Base-by-base conservation (phyloP, 1,284 basidiomycete genomes). In the Apiotrichum montevideense region DNA sequence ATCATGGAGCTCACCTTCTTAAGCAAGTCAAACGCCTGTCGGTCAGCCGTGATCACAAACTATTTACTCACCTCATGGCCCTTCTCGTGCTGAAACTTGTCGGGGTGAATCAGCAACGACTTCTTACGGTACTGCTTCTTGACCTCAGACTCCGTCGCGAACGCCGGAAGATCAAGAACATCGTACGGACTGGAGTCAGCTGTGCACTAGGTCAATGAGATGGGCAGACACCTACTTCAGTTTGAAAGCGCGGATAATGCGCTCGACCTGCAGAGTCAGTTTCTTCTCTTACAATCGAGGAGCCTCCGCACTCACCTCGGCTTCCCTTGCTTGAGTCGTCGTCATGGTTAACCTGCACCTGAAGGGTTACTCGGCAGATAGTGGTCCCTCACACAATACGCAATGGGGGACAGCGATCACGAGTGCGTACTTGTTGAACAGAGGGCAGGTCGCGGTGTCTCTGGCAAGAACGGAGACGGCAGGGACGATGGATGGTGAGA, bases 21-120 rank as follows among this genome's bases (percentile, higher is more conserved):
- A 53, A 82, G 72, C 61, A 80, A 70, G 63, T 81, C 80, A 66
- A 83, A 83, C 32, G 81, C 81, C 72, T 82, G 71, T 46, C 33
- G 29, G 29, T 50, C 32, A 13, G 13, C 10, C 2, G 21, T 40
- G 4, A 29, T 55, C 43, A 3, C 2, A 9, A 5, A 10, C 13
- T 14, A 4, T 13, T 4, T 4, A 67, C 75, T 62, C 64, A 77
- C 77, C 68, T 77, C 74, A 21, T 70, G 62, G 35, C 80, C 81
- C n/a, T 79, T 63, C 39, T 78, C 78, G 67, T 81, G 79, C 67
- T 81, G 77, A 64, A 80, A 80, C 71, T 82, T 83, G 69, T 83
- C 81, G 13, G 81, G 81, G 65, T 83, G 81, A 52, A 83, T 81
- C 67, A 82, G 66, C 58, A 83, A 72, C 14, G 79, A 80, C 66